phyloP scores from a whole-genome alignment of 805 yeast species.

The Starmerella bombicola region DNA sequence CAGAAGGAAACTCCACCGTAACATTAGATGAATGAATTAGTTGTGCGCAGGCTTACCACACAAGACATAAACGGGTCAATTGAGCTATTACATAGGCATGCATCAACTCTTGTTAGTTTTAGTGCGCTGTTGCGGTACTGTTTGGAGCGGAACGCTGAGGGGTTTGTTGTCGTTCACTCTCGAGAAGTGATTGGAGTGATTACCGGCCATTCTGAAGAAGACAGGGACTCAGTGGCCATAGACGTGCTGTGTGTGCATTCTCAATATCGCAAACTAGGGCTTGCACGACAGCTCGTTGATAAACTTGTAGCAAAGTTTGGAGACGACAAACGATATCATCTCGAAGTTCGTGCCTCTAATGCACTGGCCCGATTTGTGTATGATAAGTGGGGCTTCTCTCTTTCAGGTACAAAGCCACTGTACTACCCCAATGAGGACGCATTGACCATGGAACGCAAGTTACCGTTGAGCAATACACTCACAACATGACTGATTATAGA shows the following conservation, averaged over 20 bases:
- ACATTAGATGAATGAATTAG: no score
- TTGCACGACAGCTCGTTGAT: conserved; percentile 7
- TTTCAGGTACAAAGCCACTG: conserved; percentile 1
- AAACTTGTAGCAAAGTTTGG: conserved; percentile 2
- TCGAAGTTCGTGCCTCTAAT: conserved; percentile 15
- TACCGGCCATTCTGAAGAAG: conserved; percentile 6
- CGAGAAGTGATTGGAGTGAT: conserved; percentile 5
- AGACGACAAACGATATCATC: not conserved
- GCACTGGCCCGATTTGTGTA: conserved; percentile 10
- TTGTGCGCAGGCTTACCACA: no score
- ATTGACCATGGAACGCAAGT: conserved; percentile 6
- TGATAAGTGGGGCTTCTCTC: conserved; percentile 10
- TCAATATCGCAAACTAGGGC: conserved; percentile 8
- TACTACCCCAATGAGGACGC: conserved; percentile 14
- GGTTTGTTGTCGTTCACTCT: conserved; percentile 5
- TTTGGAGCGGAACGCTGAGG: conserved; percentile 5
- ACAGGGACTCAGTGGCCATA: not conserved
- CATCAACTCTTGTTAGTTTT: conserved; percentile 2
- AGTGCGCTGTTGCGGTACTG: conserved; percentile 10
- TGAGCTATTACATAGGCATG: conserved; percentile 4
- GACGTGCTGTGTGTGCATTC: conserved; percentile 14
- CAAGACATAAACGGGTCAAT: not conserved
- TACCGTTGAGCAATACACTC: not conserved
- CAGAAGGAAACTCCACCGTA: no score
- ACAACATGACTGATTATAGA: no score